Evolutionary conservation across 1,139 yeast genomes (phyloP).

Genomic region (Hyphopichia pseudoburtonii): DNA sequence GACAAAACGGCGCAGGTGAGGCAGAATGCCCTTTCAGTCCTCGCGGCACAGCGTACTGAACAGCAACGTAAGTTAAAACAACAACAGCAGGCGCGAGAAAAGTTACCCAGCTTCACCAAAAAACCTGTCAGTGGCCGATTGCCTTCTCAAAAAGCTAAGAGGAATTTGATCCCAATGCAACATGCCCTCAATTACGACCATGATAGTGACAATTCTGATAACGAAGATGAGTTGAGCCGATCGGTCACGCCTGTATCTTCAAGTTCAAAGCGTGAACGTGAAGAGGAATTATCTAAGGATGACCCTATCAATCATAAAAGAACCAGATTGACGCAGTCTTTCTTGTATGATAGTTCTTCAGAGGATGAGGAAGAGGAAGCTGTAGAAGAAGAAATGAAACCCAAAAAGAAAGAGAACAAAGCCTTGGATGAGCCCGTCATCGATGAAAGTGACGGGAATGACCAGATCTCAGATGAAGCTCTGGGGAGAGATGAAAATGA

Average conservation of each 20-base stretch:
- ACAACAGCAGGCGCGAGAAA: constrained; percentile 10
- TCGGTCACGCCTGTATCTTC: constrained; percentile 41
- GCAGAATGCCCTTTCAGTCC: constrained; percentile 28
- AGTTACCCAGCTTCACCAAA: constrained; percentile 51
- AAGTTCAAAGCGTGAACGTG: constrained; percentile 26
- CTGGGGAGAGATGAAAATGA: constrained; percentile 11
- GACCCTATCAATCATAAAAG: constrained; percentile 12
- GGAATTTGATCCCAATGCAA: constrained; percentile 59
- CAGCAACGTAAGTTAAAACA: constrained; percentile 15
- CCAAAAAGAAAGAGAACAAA: neutral
- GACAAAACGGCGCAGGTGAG: constrained; percentile 11
- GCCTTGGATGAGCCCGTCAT: constrained; percentile 7
- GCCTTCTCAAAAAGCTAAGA: constrained; percentile 15
- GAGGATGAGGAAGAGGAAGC: constrained; percentile 29
- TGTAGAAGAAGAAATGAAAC: neutral
- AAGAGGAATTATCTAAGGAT: constrained; percentile 14
- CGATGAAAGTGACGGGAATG: constrained; percentile 5
- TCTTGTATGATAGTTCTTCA: constrained; percentile 31
- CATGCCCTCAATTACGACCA: constrained; percentile 64
- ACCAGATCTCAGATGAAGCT: neutral
- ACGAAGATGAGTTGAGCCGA: constrained; percentile 39
- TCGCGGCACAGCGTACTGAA: constrained; percentile 25
- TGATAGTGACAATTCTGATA: constrained; percentile 46
- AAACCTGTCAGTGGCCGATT: constrained; percentile 15
- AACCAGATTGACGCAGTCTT: constrained; percentile 18